Conservation (phyloP, 306 rosid genomes). For the Cercis canadensis region DNA sequence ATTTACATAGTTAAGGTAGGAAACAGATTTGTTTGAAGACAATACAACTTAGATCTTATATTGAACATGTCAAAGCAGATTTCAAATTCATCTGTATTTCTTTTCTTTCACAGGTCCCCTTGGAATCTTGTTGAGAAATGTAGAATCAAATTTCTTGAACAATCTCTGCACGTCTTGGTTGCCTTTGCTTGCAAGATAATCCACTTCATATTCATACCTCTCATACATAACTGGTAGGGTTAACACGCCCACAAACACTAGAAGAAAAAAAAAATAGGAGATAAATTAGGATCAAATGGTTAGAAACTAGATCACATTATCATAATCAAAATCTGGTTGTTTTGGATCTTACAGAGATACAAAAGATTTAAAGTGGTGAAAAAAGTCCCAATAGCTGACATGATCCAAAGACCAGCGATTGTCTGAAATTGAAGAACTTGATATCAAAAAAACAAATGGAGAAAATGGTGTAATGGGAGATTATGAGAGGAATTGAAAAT, state of each 20-base stretch:
- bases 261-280: not conserved
- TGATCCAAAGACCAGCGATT: constrained; percentile 50
- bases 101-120: constrained; percentile 61
- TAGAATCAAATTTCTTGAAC: constrained; percentile 51
- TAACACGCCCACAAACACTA: constrained; percentile 52
- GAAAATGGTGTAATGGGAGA: not conserved
- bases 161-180: constrained; percentile 50
- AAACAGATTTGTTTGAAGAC: not conserved
- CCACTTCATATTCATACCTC: constrained; percentile 62
- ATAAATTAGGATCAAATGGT: not conserved
- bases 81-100: constrained; percentile 35
- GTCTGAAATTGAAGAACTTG: constrained; percentile 51
- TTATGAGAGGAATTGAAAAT: constrained; percentile 16
- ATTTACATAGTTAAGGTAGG: constrained; percentile 10
- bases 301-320: not conserved
- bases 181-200: constrained; percentile 56
- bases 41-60: constrained; percentile 6
- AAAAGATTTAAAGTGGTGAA: constrained; percentile 52
- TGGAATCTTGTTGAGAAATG: constrained; percentile 65
- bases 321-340: constrained; percentile 5
- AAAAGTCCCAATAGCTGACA: constrained; percentile 58
- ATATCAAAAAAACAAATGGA: constrained; percentile 26
- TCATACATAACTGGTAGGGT: constrained; percentile 60
- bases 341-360: constrained; percentile 52
- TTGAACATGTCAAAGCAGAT: not conserved